phyloP scores from a whole-genome alignment of 805 yeast species.

The Lipomyces yamadae region DNA sequence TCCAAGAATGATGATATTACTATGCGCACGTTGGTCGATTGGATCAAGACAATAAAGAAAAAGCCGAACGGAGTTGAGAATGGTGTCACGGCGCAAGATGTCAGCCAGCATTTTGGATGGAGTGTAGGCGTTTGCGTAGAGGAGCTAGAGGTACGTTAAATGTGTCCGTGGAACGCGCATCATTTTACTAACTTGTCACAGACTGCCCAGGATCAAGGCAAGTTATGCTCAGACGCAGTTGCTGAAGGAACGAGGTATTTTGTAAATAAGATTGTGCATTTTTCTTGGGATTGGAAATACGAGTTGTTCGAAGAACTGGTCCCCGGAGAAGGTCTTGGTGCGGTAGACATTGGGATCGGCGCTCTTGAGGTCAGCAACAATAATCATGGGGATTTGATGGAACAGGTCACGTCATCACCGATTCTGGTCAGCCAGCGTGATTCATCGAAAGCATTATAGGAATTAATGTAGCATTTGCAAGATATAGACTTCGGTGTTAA shows the following conservation, averaged over 20 bases:
- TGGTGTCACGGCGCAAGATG: slow-evolving; percentile 44
- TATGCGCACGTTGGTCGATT: slow-evolving; percentile 28
- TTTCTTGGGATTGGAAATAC: slow-evolving; percentile 15
- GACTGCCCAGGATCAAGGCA: slow-evolving; percentile 18
- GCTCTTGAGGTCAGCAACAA: not conserved
- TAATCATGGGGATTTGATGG: not conserved
- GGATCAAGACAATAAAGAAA: slow-evolving; percentile 9
- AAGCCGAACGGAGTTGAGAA: slow-evolving; percentile 5
- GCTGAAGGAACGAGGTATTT: slow-evolving; percentile 19
- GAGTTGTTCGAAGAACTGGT: slow-evolving; percentile 9
- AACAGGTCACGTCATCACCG: not conserved
- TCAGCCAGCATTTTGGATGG: slow-evolving; percentile 51
- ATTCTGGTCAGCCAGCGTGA: not conserved
- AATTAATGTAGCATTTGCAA: not conserved
- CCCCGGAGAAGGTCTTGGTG: not conserved
- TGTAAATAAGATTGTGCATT: slow-evolving; percentile 1
- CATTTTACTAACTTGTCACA: not conserved
- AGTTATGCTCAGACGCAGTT: slow-evolving; percentile 8
- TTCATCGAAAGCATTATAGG: not conserved
- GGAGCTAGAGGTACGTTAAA: slow-evolving; percentile 52
- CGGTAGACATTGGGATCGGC: not conserved
- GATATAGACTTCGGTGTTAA: not conserved
- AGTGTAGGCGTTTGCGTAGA: slow-evolving; percentile 67
- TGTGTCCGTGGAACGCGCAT: not conserved
- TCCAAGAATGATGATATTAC: slow-evolving; percentile 47